Base-by-base conservation (phyloP, 805 yeast genomes). In the Hanseniaspora osmophila region DNA sequence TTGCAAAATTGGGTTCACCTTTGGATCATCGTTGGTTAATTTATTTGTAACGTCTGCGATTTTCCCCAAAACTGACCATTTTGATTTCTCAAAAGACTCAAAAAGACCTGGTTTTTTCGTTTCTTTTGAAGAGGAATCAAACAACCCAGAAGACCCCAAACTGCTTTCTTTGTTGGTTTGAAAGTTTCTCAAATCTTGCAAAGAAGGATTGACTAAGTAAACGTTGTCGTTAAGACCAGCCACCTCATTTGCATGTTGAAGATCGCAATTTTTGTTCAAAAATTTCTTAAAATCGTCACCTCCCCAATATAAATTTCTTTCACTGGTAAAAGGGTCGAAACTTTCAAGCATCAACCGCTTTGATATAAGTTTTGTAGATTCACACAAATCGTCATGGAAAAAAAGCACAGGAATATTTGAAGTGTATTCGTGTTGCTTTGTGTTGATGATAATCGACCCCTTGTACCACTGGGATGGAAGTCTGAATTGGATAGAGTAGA, bases 361-460 rank as follows among this genome's bases (percentile, higher is more conserved):
- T 50, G 78, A 81, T 50, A 75, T 80, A 49, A 71, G 63, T 43
- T 72, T 65, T 0, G 95, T 85, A 37, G 90, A 81, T 6, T 84
- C 80, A 32, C 81, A 75, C 53, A 84, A 88, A 46, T 84, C 82
- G 57, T 92, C 98, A 62, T 92, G 98, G 67, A 92, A 88, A 61
- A 88, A 92, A 37, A 92, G 56, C 4, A 87, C 80, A 0, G 97
- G 97, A 15, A 86, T 63, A 40, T 78, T 75, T 46, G 76, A 81
- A 9, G 76, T 76, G 38, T 65, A 75, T 30, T 63, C 58, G 18
- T 46, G 65, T 15, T 51, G 51, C 51, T 74, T 74, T 1, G 90
- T 75, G 60, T 85, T 80, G 29, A 92, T 61, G 1, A 86, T 67
- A 13, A 90, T 65, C 0, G 95, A 84, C 0, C 99, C 99, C 63